Base-by-base conservation (phyloP, 306 rosid species). In the Prunus padus region DNA sequence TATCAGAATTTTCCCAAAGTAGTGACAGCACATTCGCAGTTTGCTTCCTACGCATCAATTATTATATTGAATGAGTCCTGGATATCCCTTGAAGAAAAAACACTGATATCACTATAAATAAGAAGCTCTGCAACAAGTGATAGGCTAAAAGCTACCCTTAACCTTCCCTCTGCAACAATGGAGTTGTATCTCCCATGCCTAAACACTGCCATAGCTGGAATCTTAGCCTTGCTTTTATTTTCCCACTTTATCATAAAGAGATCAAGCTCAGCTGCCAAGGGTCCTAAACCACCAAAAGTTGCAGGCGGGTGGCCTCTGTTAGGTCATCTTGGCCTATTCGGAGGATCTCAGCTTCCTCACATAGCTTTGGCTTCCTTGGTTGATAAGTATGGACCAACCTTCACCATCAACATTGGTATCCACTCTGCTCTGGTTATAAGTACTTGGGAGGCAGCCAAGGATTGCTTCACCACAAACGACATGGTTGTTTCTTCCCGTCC, bases 291-390 rank as follows among this genome's bases (percentile, higher is more conserved):
- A 57, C 94, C 92, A 1, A 73, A 84, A 77, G 87, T 85, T 3
- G 50, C 77, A 0, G 91, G 94, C 2, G 88, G 89, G 1, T 89
- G 92, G 97, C 97, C 97, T 12, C 20, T 91, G 19, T 75, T 91
- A 19, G 97, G 97, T 15, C 92, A 91, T 31, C 84, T 91, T 23
- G 79, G 4, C 40, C 82, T 86, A n/a, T 72, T 89, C 12, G 45
- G 62, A 5, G 83, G 80, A 52, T 64, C 80, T 0, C 33, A 70
- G 19, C 88, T 81, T 45, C 84, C 86, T 64, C 78, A 88, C 76
- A 62, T 78, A 14, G 49, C 84, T 23, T 46, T 91, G 19, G 91
- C 85, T 42, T 73, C 79, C 72, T 50, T 91, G 74, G 84, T 89
- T 4, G 82, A 86, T 51, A 69, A 74, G 28, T 81, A 81, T 11